Evolutionary conservation across 2,329 filamentous ascomycete species (phyloP).

Genomic region (Cladophialophora psammophila): DNA sequence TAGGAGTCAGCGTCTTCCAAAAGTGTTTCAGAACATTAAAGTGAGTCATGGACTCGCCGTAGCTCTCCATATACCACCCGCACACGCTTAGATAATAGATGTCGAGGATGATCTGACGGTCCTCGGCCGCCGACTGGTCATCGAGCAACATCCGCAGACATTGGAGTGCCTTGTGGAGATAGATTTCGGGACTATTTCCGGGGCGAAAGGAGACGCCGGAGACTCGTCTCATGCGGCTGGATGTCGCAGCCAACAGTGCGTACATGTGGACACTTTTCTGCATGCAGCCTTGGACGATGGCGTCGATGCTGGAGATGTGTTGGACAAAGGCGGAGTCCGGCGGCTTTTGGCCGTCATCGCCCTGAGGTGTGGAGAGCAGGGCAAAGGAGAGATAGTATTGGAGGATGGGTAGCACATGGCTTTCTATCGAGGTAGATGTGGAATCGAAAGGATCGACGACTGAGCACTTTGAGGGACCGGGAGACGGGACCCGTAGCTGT

Average conservation of each 20-base stretch:
- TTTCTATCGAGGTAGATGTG: conserved; percentile 14
- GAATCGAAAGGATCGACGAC: conserved; percentile 17
- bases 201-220: conserved; percentile 19
- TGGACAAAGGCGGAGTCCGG: conserved; percentile 9
- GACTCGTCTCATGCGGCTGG: conserved; percentile 28
- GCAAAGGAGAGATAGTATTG: conserved; percentile 29
- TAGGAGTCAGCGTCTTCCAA: conserved; percentile 21
- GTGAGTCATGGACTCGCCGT: conserved; percentile 30
- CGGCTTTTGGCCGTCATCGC: not conserved
- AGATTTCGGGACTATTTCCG: conserved; percentile 31
- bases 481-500: not conserved
- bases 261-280: conserved; percentile 25
- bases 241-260: conserved; percentile 26
- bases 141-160: conserved; percentile 30
- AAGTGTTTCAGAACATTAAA: conserved; percentile 31
- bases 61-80: conserved; percentile 32
- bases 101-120: conserved; percentile 33
- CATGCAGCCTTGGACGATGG: conserved; percentile 31
- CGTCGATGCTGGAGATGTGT: conserved; percentile 26
- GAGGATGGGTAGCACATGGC: conserved; percentile 21
- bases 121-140: conserved; percentile 10
- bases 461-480: not conserved
- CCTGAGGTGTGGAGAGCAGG: conserved; percentile 17
- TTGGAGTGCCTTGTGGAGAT: conserved; percentile 32
- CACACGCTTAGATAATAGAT: conserved; percentile 33